Base-by-base conservation (phyloP, 2,329 filamentous ascomycete species). In the Penicillium concentricum region DNA sequence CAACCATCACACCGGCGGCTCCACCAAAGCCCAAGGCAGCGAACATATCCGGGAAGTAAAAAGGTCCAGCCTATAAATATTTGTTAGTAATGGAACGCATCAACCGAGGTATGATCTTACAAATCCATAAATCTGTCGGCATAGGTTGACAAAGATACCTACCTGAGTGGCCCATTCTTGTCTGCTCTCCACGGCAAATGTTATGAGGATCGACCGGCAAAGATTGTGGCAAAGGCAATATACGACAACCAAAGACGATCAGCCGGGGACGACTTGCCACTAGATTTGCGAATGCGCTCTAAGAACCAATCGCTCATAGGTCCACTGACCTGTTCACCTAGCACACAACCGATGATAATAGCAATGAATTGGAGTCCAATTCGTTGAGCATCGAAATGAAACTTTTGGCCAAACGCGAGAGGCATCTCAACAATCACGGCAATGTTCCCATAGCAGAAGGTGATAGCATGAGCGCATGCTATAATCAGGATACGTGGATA, bases 211-310 rank as follows among this genome's bases (percentile, higher is more conserved):
- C 0, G 59, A 3, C 84, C 84, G 16, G 76, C 73, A 49, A 85
- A 80, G 0, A 78, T 72, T 0, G 84, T 73, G 2, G 77, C 56
- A 56, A 79, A 81, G 0, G 83, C 84, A 12, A 78, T 62, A 62
- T 87, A 85, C 53, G 76, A 78, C 10, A 86, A 70, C 83, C 83
- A 87, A 0, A 86, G 74, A 0, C 84, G 78, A 61, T 86, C 83
- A 0, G 82, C 68, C 0, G 77, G 74, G 34, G 74, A 75, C 9
- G 74, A 71, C 4, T 73, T 68, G 4, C 62, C 65, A 34, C 46
- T 56, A 15, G 47, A 60, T 13, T 56, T 54, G 8, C 58, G 54
- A 20, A 72, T 61, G 48, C 72, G 73, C 77, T 82, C 82, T 79
- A 86, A 35, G 70, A 72, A 66, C 61, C 61, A 63, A 41, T 86